A percentile compares a stretch with the other conserved stretches of the same genome.
Conservation (phyloP, 1,139 yeast species). For the Debaryomyces fabryi region DNA sequence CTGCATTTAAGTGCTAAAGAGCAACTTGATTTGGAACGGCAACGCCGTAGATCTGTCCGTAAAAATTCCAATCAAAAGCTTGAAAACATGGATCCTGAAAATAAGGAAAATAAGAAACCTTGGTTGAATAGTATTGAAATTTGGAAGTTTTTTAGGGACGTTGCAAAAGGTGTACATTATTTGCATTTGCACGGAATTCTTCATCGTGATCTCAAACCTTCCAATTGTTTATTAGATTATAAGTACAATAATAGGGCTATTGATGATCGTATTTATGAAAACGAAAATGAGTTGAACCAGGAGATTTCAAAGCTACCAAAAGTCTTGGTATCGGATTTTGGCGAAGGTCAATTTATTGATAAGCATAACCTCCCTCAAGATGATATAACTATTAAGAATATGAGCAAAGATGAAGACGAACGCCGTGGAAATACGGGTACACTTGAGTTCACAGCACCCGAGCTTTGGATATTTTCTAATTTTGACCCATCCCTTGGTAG, state of each 20-base stretch:
- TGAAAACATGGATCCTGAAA: conserved; percentile 5
- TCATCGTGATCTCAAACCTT: conserved; percentile 87
- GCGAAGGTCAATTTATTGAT: conserved; percentile 79
- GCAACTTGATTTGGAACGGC: conserved; percentile 28
- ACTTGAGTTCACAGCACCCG: conserved; percentile 85
- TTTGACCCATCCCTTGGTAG: conserved; percentile 23
- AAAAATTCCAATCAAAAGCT: conserved; percentile 2
- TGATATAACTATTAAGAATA: conserved; percentile 11
- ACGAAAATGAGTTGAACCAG: conserved; percentile 23
- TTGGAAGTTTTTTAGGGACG: conserved; percentile 66
- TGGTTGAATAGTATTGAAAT: conserved; percentile 47
- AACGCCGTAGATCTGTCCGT: conserved; percentile 22
- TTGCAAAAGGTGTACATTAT: conserved; percentile 68
- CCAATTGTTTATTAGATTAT: conserved; percentile 70
- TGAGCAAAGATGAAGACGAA: conserved; percentile 17
- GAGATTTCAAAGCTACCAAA: conserved; percentile 52
- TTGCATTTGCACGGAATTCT: conserved; percentile 74
- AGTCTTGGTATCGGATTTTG: conserved; percentile 83
- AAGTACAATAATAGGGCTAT: conserved; percentile 24
- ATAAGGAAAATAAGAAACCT: conserved; percentile 19
- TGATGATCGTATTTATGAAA: conserved; percentile 3
- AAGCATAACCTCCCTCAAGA: conserved; percentile 22
- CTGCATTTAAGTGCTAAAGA: conserved; percentile 29
- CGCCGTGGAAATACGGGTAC: conserved; percentile 80
- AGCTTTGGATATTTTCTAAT: conserved; percentile 50